phyloP scores from a whole-genome alignment of 1,284 basidiomycete species.

The Ceratobasidium sp. region DNA sequence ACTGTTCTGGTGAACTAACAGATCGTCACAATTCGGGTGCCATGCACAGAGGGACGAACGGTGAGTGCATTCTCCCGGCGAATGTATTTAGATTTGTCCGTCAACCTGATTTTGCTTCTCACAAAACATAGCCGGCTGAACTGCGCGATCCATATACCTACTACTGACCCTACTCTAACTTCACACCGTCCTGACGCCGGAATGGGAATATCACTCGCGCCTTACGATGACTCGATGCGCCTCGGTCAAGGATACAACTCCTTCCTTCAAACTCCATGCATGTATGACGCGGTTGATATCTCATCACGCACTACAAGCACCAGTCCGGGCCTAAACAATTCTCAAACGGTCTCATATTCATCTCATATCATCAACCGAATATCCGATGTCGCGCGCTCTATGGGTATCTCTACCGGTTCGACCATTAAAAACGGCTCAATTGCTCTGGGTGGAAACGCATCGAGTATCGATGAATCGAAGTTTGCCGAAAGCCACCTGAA shows the following conservation, averaged over 20 bases:
- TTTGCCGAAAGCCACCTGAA: constrained; percentile 18
- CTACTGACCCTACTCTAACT: too few relatives aligned
- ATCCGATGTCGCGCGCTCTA: constrained; percentile 4
- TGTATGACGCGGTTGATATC: neutral
- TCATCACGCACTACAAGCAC: neutral
- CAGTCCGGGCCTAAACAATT: neutral
- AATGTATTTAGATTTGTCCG: neutral
- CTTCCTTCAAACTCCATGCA: constrained; percentile 4
- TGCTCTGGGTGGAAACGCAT: constrained; percentile 5
- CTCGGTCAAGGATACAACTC: constrained; percentile 20
- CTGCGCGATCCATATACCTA: too few relatives aligned
- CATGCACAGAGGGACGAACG: neutral
- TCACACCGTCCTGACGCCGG: neutral
- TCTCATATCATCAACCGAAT: constrained; percentile 8
- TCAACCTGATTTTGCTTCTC: neutral
- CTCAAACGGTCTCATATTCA: constrained; percentile 12
- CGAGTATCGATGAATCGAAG: constrained; percentile 16
- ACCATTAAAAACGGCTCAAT: constrained; percentile 10
- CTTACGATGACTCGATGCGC: constrained; percentile 23
- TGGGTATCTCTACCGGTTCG: constrained; percentile 10
- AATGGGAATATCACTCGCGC: neutral
- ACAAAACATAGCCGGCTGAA: neutral
- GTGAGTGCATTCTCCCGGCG: neutral
- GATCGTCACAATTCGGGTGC: neutral
- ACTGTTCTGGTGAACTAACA: neutral